phyloP scores from a whole-genome alignment of 495 filamentous ascomycete species.

The Hypoxylon crocopeplum region DNA sequence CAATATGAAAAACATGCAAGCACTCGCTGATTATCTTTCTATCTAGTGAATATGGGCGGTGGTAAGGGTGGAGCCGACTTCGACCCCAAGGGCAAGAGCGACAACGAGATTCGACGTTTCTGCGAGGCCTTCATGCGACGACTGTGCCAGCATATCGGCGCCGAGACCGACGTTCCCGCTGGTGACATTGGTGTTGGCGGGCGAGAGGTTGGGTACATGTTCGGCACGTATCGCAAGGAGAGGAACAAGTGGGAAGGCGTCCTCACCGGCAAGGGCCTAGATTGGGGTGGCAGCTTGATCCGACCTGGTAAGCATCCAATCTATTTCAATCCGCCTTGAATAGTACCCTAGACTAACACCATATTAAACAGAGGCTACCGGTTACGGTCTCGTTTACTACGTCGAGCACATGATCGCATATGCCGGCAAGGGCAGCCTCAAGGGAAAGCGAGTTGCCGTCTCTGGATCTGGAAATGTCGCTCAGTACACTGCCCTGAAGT shows the following conservation, averaged over 20 bases:
- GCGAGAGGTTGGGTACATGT: slow-evolving; percentile 92
- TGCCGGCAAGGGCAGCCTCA: slow-evolving; percentile 85
- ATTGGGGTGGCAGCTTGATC: slow-evolving; percentile 94
- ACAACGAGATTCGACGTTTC: slow-evolving; percentile 97
- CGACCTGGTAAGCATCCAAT: slow-evolving; percentile 63
- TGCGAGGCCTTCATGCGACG: slow-evolving; percentile 96
- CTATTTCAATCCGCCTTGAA: not conserved
- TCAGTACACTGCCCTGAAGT: slow-evolving; percentile 96
- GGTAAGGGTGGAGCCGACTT: slow-evolving; percentile 99
- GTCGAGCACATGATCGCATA: slow-evolving; percentile 95
- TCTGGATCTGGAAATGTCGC: slow-evolving; percentile 98
- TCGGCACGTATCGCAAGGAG: slow-evolving; percentile 91
- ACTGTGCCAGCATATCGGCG: slow-evolving; percentile 93
- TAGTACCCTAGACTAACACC: not conserved
- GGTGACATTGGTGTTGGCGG: slow-evolving; percentile 92
- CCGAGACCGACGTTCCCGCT: slow-evolving; percentile 93
- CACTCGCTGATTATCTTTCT: slow-evolving; percentile 34
- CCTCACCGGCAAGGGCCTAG: slow-evolving; percentile 91
- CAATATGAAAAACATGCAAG: too few relatives aligned
- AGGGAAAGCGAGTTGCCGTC: slow-evolving; percentile 92
- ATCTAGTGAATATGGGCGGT: slow-evolving; percentile 90
- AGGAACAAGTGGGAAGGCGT: slow-evolving; percentile 91
- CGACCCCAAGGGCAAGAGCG: slow-evolving; percentile 98
- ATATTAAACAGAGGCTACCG: slow-evolving; percentile 77
- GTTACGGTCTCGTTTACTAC: slow-evolving; percentile 97